Conservation (phyloP, 768 basidiomycete genomes). For the Phlebiopsis flavidoalba region DNA sequence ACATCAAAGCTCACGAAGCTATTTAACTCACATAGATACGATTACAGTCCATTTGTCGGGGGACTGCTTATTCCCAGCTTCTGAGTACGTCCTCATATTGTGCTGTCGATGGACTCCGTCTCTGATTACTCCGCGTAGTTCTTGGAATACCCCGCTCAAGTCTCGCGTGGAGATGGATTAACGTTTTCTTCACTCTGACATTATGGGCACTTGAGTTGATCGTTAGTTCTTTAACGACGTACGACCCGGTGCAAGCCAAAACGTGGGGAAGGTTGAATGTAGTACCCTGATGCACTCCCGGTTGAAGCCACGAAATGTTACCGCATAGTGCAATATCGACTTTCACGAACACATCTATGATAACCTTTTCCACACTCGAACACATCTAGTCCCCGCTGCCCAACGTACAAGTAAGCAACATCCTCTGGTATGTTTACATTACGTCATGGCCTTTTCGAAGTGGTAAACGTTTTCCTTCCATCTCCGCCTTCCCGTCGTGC, state of each 20-base stretch:
- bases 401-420: not conserved
- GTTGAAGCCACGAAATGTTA: not conserved
- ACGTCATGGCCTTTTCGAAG: not conserved
- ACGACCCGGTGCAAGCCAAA: conserved; percentile 54
- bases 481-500: conserved; percentile 43
- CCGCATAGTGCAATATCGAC: conserved; percentile 4
- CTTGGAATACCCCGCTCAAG: conserved; percentile 85
- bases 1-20: conserved; percentile 73
- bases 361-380: not conserved
- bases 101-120: not conserved
- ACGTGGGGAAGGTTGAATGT: conserved; percentile 83
- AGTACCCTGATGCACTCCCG: not conserved
- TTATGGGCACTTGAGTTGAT: conserved; percentile 81
- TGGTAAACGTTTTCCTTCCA: conserved; percentile 22
- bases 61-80: conserved; percentile 82
- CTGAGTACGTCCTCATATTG: conserved; percentile 50
- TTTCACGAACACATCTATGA: conserved; percentile 8
- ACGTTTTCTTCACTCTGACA: conserved; percentile 79
- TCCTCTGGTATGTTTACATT: not conserved
- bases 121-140: conserved; percentile 36
- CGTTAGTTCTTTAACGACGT: conserved; percentile 74
- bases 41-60: conserved; percentile 78
- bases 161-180: conserved; percentile 94
- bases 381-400: not conserved
- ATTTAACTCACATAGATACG: conserved; percentile 79